phyloP scores from a whole-genome alignment of 2,329 filamentous ascomycete genomes.

The Diaporthe sp. region DNA sequence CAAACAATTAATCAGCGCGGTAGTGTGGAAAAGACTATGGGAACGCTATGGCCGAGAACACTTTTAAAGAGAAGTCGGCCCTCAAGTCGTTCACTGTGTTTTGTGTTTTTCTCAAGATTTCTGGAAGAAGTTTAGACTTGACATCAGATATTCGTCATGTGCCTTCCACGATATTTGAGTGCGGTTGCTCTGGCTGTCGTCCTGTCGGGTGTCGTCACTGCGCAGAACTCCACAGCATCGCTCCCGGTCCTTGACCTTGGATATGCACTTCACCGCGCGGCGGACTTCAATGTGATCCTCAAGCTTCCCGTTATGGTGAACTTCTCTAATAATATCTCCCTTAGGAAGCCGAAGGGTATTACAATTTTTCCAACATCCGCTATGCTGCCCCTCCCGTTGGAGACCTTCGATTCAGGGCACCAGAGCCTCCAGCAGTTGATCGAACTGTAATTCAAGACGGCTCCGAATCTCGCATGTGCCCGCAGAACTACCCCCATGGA shows the following conservation, averaged over 20 bases:
- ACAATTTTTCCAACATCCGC: conserved; percentile 19
- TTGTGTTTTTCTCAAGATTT: no score
- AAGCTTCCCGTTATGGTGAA: not conserved
- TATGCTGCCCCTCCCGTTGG: conserved; percentile 8
- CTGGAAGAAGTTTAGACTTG: not conserved
- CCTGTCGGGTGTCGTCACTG: not conserved
- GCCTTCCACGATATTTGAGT: not conserved
- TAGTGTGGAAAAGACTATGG: not conserved
- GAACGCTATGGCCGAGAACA: not conserved
- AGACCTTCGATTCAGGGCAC: not conserved
- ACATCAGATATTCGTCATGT: not conserved
- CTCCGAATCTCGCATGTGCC: conserved; percentile 6
- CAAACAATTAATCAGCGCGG: not conserved
- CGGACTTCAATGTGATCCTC: not conserved
- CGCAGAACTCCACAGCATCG: not conserved
- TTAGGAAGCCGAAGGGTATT: conserved; percentile 5
- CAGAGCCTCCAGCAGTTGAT: not conserved
- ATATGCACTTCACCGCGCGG: not conserved
- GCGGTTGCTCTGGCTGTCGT: not conserved
- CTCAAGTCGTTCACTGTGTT: not conserved
- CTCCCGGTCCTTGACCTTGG: not conserved
- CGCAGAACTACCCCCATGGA: not conserved
- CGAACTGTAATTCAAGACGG: not conserved
- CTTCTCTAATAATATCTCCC: not conserved
- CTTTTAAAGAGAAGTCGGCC: not conserved